Evolutionary conservation across 306 rosid genomes (phyloP).

Genomic region (Castanospermum australe): DNA sequence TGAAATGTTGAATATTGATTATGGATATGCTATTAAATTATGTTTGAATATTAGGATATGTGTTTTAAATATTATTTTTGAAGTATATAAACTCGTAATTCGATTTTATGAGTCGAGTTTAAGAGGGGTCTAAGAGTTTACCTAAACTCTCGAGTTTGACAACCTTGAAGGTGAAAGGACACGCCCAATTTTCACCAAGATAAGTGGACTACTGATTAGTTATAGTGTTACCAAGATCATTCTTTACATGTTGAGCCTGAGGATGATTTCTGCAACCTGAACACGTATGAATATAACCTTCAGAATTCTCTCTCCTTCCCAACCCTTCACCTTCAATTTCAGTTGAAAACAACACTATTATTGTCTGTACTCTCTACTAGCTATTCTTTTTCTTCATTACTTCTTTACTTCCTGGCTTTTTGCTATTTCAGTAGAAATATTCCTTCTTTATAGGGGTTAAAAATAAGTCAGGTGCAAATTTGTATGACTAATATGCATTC

Average conservation of each 20-base stretch:
- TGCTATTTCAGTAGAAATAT: neutral
- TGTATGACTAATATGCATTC: neutral
- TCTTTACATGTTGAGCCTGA: neutral
- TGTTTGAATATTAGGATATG: too few species aligned
- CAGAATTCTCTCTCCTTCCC: neutral
- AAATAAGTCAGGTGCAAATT: neutral
- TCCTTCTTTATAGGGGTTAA: neutral
- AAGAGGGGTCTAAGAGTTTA: too few species aligned
- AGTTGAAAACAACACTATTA: constrained; percentile 2
- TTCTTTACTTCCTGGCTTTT: neutral
- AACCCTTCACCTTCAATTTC: neutral
- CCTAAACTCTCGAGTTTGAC: too few species aligned
- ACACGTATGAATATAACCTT: neutral
- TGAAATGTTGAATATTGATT: too few species aligned
- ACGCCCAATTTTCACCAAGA: too few species aligned
- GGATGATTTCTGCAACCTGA: neutral
- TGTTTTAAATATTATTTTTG: too few species aligned
- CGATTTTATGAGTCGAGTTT: too few species aligned
- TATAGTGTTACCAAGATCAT: neutral
- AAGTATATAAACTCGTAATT: too few species aligned
- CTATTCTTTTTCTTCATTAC: neutral
- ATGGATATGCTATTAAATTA: too few species aligned
- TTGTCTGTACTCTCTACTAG: neutral
- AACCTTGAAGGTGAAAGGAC: too few species aligned
- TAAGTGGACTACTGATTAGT: neutral